Base-by-base conservation (phyloP, 306 rosid genomes). In the Acacia melanoxylon region DNA sequence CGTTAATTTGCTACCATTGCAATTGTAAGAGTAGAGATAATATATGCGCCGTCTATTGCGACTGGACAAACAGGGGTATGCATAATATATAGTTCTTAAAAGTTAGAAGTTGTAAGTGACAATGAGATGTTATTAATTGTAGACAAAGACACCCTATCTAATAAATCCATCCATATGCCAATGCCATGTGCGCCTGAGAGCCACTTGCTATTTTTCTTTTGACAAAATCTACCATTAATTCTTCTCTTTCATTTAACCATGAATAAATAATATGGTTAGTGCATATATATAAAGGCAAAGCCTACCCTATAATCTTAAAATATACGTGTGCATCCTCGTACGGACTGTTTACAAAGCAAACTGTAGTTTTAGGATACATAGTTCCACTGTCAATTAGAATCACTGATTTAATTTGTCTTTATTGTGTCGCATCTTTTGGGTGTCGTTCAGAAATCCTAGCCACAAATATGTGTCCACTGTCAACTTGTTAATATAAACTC, bases 41-140 rank as follows among this genome's bases (percentile, higher is more conserved):
- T 20, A 6, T 33, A 17, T 49, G 59, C 27, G 75, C 82, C 42
- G 82, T 52, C 74, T 42, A 22, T 22, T n/a, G 74, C 74, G 74
- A 69, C 74, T 69, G 33, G 8, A 13, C 73, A 27, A 10, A 9
- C 3, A 19, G 12, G n/a, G 66, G 40, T 13, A 13, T 42, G 37
- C 17, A 24, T 2, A 44, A 74, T 19, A 74, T 19, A 31, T 10
- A 74, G 56, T 33, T 45, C 44, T 31, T 33, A 41, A 2, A 22
- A 58, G 8, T 61, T 61, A 24, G 22, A 74, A 49, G 62, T 33
- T n/a, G 42, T 5, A 48, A 29, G 19, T 20, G 73, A 37, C 41
- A 6, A 4, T 20, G 17, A 33, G 66, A 74, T 14, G 6, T 9
- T 22, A 49, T 74, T 56, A 31, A 51, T 10, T 74, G 44, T 5